Evolutionary conservation across 371 early-diverging fungal species (phyloP), one percentile per base, ranked within the genome.

Genomic region (Saksenaea vasiformis): DNA sequence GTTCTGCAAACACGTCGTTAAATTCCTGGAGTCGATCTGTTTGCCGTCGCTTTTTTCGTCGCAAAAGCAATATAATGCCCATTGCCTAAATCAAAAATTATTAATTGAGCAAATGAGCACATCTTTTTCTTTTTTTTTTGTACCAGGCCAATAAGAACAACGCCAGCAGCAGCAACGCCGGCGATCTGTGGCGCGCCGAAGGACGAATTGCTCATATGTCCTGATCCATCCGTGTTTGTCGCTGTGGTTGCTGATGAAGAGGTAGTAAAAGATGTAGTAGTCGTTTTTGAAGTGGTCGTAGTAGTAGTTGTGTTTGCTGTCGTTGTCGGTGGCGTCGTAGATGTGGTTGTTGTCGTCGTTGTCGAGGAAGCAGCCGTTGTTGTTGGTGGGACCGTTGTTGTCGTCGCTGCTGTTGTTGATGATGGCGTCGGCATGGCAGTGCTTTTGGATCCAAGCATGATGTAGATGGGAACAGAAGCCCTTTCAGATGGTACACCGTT

Each of bases 401-500:
- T 17, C n/a, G 22, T 19, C 26, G 15, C 17, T 34, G 8, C 34
- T n/a, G 27, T 43, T 5, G 37, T 39, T 14, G 51, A 19, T 14
- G 47, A 17, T 3, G 47, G 14, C 2, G 47, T 19, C 5, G 51
- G 5, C 9, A 47, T 22, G 4, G 22, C 22, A 7, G 22, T 47
- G 22, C 22, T 47, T 17, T 22, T 17, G n/a, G 51, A 47, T 22
- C 51, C 51, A 47, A 22, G 11, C 22, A 47, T 47, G 22, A 61
- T 19, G 53, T 54, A 35, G 53, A 53, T 51, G 19, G 53, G 34
- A n/a, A 60, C 41, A 9, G 28, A 17, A 28, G 64, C 39, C 3
- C 38, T 22, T 15, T 56, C 17, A 13, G 53, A 36, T 26, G 61
- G 61, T 13, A 26, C 60, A 28, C 60, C 28, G 31, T 68, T 64